Evolutionary conservation across 805 yeast genomes (phyloP).

Genomic region (Lipomyces yamanashiensis): DNA sequence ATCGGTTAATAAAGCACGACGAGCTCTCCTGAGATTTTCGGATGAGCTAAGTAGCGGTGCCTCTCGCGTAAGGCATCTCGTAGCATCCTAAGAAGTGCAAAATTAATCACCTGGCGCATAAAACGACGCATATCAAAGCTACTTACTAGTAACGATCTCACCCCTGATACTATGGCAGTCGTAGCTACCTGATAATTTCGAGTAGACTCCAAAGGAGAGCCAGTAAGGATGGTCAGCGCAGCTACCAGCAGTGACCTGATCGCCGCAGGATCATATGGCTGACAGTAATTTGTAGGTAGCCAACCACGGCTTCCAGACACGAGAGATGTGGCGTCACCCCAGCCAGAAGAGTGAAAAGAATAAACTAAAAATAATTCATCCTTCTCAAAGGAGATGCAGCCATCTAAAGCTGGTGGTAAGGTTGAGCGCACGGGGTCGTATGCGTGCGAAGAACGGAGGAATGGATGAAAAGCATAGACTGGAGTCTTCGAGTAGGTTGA

Average conservation of each 20-base stretch:
- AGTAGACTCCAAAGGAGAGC: constrained; percentile 38
- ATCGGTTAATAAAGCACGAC: constrained; percentile 48
- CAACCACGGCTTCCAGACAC: constrained; percentile 48
- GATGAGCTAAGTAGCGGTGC: constrained; percentile 43
- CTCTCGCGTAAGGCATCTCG: constrained; percentile 46
- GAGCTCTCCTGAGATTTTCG: constrained; percentile 41
- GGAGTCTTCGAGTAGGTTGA: constrained; percentile 1
- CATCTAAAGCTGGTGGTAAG: not conserved
- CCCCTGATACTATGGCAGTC: constrained; percentile 48
- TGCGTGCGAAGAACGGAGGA: constrained; percentile 21
- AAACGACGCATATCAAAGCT: not conserved
- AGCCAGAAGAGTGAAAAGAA: constrained; percentile 49
- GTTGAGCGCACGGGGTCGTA: constrained; percentile 9
- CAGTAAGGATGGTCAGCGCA: constrained; percentile 44
- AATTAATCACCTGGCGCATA: not conserved
- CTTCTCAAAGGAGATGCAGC: constrained; percentile 38
- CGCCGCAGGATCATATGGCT: constrained; percentile 46
- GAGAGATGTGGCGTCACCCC: constrained; percentile 51
- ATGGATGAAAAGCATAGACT: constrained; percentile 22
- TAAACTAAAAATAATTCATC: constrained; percentile 48
- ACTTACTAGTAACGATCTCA: constrained; percentile 43
- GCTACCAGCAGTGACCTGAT: constrained; percentile 47
- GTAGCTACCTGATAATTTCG: constrained; percentile 46
- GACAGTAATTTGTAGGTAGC: constrained; percentile 51
- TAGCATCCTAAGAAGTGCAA: constrained; percentile 35